A percentile compares a stretch with the other conserved stretches of the same genome.
These are phyloP conservation scores for Populus tomentosa DNA, from an alignment of 441 rosid species.

Conservation along the genomic window DNA sequence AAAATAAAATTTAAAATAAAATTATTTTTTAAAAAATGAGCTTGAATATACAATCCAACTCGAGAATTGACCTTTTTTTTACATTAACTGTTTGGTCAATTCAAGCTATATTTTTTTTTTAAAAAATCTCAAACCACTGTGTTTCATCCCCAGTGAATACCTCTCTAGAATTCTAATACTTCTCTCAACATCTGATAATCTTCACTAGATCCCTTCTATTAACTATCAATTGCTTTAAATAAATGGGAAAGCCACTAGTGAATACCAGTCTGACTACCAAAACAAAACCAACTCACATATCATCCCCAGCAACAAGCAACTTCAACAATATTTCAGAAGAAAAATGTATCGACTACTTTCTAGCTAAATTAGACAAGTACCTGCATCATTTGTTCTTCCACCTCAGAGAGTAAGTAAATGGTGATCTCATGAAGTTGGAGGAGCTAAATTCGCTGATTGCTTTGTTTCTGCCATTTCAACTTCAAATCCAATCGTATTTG, in stretches of 20 bases:
- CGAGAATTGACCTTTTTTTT: too few relatives aligned
- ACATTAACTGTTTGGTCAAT: too few relatives aligned
- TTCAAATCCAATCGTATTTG: conserved; percentile 42
- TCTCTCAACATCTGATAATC: conserved; percentile 6
- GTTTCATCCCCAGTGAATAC: too few relatives aligned
- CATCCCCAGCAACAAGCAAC: neutral
- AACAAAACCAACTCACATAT: neutral
- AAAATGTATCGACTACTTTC: neutral
- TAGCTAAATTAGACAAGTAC: conserved; percentile 4
- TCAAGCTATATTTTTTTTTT: too few relatives aligned
- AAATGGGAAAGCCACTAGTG: neutral
- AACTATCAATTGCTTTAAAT: neutral
- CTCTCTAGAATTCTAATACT: neutral
- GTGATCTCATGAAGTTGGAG: conserved; percentile 38
- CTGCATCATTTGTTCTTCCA: conserved; percentile 2
- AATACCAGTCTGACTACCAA: conserved; percentile 7
- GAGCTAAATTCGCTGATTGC: conserved; percentile 26
- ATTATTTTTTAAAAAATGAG: too few relatives aligned
- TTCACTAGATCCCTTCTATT: neutral
- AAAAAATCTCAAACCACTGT: too few relatives aligned
- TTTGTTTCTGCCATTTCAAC: conserved; percentile 81
- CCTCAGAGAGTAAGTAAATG: neutral
- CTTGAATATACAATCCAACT: too few relatives aligned
- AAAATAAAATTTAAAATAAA: too few relatives aligned
- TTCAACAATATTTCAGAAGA: neutral